Base-by-base conservation (phyloP, 1,284 basidiomycete species). In the Stereum hirsutum region DNA sequence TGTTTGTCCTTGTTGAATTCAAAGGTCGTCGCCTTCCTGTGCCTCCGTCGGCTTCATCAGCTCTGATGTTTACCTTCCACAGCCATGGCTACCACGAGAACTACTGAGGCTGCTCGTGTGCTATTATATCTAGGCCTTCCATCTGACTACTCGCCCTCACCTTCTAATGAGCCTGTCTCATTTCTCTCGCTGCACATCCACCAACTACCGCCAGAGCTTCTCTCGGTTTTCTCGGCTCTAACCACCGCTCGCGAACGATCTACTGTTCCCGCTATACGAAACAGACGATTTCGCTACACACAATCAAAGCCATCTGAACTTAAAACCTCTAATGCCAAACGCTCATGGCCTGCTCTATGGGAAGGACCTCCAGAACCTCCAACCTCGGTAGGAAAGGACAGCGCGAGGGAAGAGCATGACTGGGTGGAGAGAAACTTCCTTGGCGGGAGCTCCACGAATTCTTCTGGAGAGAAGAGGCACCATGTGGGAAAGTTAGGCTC, bases 211-310 rank as follows among this genome's bases (percentile, higher is more conserved):
- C 78, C 78, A 6, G 71, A 87, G 54, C 58, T 87, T 15, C 62
- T 77, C 14, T 47, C 54, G 6, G 64, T 66, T 28, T 87, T 83
- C 61, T 76, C 78, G n/a, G 52, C 58, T n/a, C 59, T 73, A 39
- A 81, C 77, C 32, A 78, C 72, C 2, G 79, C 86, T 3, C 84
- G 74, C 48, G 68, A 85, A 47, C 73, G 87, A 42, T 77, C 79
- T 6, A 58, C 57, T 8, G 66, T 89, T 41, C 61, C 78, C 20
- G 56, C 62, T 14, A 80, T 89, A 43, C 72, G 85, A 23, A 89
- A 89, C 56, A 66, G 85, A 38, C 69, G 87, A 6, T 63, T 82
- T 23, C 72, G 70, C 51, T 86, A 78, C 58, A 64, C 67, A 23
- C 64, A 65, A 30, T 69, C 69, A 4, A 61, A 65, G 38, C 81